These are phyloP conservation scores for Ichthyophonus hoferi DNA, from an alignment of 208 protist species.

Conservation along the genomic window DNA sequence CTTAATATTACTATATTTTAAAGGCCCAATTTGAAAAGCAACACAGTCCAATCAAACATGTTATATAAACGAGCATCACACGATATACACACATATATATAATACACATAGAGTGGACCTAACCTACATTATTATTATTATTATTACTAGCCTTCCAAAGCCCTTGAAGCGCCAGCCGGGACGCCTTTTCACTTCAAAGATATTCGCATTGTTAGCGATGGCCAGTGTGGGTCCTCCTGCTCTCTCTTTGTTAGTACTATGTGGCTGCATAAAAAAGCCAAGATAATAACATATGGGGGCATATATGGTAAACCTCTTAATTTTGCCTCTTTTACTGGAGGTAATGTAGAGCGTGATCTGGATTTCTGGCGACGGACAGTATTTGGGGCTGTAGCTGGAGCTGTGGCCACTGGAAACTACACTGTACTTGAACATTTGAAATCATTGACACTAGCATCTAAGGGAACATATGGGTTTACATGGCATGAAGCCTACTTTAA, in stretches of 20 bases:
- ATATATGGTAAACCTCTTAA: not conserved
- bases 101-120: no score
- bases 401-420: not conserved
- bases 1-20: no score
- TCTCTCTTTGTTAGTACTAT: not conserved
- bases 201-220: constrained; percentile 22
- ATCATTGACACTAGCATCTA: not conserved
- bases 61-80: no score
- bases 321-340: not conserved
- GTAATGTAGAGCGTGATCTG: not conserved
- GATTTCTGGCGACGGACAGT: not conserved
- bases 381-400: not conserved
- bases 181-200: not conserved
- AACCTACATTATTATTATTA: no score
- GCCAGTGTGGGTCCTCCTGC: not conserved
- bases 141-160: no score
- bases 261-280: not conserved
- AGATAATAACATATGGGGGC: not conserved
- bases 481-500: not conserved
- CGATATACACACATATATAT: no score
- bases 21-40: no score
- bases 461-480: not conserved
- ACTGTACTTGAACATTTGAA: not conserved
- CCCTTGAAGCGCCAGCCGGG: no score
- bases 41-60: no score